Evolutionary conservation across 2,329 filamentous ascomycete species (phyloP).

Genomic region (Hysterium pulicare): DNA sequence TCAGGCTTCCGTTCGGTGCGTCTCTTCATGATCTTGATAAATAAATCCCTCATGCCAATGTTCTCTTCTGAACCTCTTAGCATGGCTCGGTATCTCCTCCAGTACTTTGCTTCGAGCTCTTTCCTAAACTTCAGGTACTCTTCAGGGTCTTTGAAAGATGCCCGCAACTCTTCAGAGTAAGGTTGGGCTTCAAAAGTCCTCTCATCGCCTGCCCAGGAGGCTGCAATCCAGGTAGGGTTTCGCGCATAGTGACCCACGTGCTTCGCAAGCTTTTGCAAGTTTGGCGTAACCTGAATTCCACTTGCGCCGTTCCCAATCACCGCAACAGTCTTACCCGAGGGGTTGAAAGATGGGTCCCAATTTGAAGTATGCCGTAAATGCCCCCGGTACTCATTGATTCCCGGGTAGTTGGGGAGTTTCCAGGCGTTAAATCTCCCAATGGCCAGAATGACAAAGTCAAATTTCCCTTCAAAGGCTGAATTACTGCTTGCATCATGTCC

Average conservation of each 20-base stretch:
- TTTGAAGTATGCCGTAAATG: conserved; percentile 58
- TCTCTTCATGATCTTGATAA: conserved; percentile 36
- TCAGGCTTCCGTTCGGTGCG: conserved; percentile 39
- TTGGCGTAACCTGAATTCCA: conserved; percentile 62
- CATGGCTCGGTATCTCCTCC: conserved; percentile 46
- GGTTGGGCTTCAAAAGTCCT: conserved; percentile 42
- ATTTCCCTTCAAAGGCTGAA: conserved; percentile 44
- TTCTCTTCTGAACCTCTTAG: conserved; percentile 37
- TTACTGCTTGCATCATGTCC: conserved; percentile 43
- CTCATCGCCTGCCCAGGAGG: conserved; percentile 50
- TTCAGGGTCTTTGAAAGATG: conserved; percentile 58
- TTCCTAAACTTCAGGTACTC: conserved; percentile 53
- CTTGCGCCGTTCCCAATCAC: conserved; percentile 64
- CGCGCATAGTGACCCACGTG: conserved; percentile 53
- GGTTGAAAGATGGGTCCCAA: conserved; percentile 55
- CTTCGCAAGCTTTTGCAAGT: conserved; percentile 53
- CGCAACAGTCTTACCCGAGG: conserved; percentile 56
- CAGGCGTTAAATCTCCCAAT: conserved; percentile 65
- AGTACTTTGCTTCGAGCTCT: conserved; percentile 55
- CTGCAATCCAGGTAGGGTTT: conserved; percentile 56
- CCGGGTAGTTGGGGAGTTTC: conserved; percentile 60
- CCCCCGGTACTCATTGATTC: conserved; percentile 55
- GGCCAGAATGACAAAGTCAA: conserved; percentile 62
- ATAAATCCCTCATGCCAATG: conserved; percentile 25
- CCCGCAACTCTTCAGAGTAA: conserved; percentile 50